Evolutionary conservation across 306 rosid species (phyloP), one percentile per base, ranked within the genome.

Genomic region (Medicago arabica): DNA sequence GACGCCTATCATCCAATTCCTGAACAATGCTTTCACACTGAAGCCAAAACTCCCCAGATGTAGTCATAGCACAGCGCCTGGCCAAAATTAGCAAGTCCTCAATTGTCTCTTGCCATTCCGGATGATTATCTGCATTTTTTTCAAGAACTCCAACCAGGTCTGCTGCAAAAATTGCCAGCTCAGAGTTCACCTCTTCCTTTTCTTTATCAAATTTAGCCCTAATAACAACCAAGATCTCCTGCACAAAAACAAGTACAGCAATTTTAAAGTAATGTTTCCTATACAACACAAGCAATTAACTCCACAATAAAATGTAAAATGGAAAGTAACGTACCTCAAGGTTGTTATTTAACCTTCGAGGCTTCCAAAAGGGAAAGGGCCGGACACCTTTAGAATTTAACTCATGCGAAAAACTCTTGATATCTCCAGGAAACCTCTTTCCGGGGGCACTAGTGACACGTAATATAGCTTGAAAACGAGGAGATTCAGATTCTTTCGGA

Each of bases 401-500:
- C 78, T 95, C 99, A 43, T 95, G 99, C 62, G 99, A 95, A 87
- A 92, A 95, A 83, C 99, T 95, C 82, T 95, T 95, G 69, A 95
- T 89, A 80, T 92, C 97, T 0, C 88, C 50, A 62, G 97, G 99
- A 86, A 83, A 76, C 86, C 91, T 90, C 89, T 91, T 95, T 71
- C 97, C 87, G 13, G 99, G 99, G 60, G 97, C 99, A 88, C 93
- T 95, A 28, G 99, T 95, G 78, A 90, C 84, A 12, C 99, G 96
- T 36, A 95, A 84, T 80, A 95, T 87, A 67, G 99, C 99, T 92
- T 95, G 97, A 88, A 95, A 95, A 76, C 99, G 99, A 14, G 99
- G 99, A 84, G 99, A 95, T 80, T 95, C 99, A 6, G 97, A 92
- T 88, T 95, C 99, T 88, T 95, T 95, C 8, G 97, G 97, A 79